phyloP scores from a whole-genome alignment of 2,329 filamentous ascomycete genomes.

The Diaporthe humulicola region DNA sequence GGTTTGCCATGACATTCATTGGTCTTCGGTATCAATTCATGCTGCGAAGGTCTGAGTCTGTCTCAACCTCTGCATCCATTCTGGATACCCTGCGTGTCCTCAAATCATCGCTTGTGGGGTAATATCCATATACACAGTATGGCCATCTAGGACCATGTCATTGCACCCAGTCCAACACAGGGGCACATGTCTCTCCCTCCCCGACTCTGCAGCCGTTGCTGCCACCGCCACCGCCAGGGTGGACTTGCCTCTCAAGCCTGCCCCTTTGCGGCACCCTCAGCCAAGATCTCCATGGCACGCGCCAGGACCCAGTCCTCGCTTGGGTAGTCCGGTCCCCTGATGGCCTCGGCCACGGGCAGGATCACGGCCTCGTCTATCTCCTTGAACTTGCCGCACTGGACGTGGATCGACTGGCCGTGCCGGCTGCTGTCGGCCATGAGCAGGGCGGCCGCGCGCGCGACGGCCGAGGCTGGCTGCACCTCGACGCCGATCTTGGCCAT shows the following conservation, averaged over 20 bases:
- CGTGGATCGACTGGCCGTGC: constrained; percentile 67
- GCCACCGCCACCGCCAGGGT: neutral
- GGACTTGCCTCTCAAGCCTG: neutral
- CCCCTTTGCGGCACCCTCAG: constrained; percentile 1
- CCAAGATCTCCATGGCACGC: constrained; percentile 37
- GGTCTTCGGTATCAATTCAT: neutral
- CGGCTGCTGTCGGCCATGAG: constrained; percentile 62
- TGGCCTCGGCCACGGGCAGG: constrained; percentile 49
- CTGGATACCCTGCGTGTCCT: neutral
- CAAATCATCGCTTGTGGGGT: constrained; percentile 3
- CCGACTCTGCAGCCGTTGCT: neutral
- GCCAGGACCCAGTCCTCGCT: constrained; percentile 53
- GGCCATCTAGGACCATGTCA: neutral
- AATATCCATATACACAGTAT: neutral
- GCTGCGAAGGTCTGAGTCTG: too few species aligned
- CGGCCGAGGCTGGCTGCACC: constrained; percentile 59
- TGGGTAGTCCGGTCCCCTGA: constrained; percentile 50
- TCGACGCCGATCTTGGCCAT: constrained; percentile 55
- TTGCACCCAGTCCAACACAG: neutral
- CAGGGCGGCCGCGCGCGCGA: constrained; percentile 62
- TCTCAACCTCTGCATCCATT: too few species aligned
- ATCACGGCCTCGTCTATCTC: constrained; percentile 66
- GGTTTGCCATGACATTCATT: neutral
- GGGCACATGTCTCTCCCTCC: neutral
- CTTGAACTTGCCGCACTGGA: constrained; percentile 60